Percentiles rank a stretch among this genome's conserved stretches.
phyloP scores from a whole-genome alignment of 352 stramenopile species.

The Phytopythium oedochilum region DNA sequence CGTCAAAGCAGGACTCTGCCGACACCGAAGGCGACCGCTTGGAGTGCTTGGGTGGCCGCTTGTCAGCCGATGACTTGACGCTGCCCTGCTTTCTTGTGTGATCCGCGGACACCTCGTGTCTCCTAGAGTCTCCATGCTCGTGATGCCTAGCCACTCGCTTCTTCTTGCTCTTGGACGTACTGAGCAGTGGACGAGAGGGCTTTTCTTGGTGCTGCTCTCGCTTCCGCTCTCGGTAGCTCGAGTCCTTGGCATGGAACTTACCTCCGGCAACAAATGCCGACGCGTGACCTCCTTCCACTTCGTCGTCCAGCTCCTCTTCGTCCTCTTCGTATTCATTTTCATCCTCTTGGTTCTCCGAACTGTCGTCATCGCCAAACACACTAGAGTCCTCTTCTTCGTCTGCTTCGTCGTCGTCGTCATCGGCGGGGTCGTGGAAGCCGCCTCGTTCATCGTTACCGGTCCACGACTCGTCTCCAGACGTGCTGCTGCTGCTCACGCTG shows the following conservation, averaged over 20 bases:
- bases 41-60: background rate
- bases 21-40: background rate
- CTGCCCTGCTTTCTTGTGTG: slow-evolving; percentile 6
- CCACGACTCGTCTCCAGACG: slow-evolving; percentile 5
- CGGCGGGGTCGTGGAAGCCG: slow-evolving; percentile 17
- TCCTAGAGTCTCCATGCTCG: background rate
- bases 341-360: slow-evolving; percentile 13
- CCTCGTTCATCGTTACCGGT: slow-evolving; percentile 9
- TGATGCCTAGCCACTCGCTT: background rate
- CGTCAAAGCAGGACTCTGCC: slow-evolving; percentile 4
- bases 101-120: background rate
- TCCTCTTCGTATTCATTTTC: slow-evolving; percentile 16
- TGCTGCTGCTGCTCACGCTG: background rate
- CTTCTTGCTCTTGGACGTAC: slow-evolving; percentile 2
- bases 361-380: slow-evolving; percentile 3
- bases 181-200: background rate
- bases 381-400: slow-evolving; percentile 9
- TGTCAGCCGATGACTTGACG: background rate
- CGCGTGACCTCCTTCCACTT: slow-evolving; percentile 3
- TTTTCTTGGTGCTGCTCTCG: background rate
- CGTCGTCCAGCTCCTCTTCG: slow-evolving; percentile 3
- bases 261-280: slow-evolving; percentile 1
- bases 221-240: background rate
- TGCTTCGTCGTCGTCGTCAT: slow-evolving; percentile 17
- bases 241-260: slow-evolving; percentile 4